Conservation (phyloP, 495 filamentous ascomycete genomes). For the Penicillium alfredii region DNA sequence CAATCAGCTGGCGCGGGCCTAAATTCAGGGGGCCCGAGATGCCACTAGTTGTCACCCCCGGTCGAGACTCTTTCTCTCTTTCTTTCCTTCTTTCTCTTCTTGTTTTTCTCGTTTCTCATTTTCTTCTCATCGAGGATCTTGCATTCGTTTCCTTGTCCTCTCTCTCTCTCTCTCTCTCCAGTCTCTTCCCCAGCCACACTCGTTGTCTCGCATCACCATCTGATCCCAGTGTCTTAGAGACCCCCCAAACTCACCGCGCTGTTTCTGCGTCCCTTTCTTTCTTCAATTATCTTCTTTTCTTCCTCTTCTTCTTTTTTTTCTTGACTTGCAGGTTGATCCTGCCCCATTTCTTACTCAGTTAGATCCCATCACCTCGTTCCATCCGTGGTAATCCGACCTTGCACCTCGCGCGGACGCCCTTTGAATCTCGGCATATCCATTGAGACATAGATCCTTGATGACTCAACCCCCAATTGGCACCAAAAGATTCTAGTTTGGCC, state of each 20-base stretch:
- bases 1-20: neutral
- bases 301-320: neutral
- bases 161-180: constrained; percentile 5
- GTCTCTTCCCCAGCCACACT: constrained; percentile 2
- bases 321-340: constrained; percentile 35
- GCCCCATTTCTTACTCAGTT: constrained; percentile 5
- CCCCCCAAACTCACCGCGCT: neutral
- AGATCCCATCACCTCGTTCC: neutral
- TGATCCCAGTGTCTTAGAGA: constrained; percentile 4
- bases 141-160: too few relatives aligned
- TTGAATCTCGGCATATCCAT: too few relatives aligned
- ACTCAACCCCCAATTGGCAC: constrained; percentile 1
- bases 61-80: constrained; percentile 5
- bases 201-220: neutral
- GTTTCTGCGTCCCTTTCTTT: constrained; percentile 1
- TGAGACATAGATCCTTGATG: too few relatives aligned
- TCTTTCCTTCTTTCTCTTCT: constrained; percentile 3
- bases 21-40: constrained; percentile 10
- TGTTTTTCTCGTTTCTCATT: constrained; percentile 1
- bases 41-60: constrained; percentile 1
- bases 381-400: constrained; percentile 3
- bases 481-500: neutral
- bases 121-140: constrained; percentile 5
- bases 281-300: constrained; percentile 2
- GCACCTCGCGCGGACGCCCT: too few relatives aligned